phyloP scores from a whole-genome alignment of 768 basidiomycete species.

The Termitomyces eurrhizus region DNA sequence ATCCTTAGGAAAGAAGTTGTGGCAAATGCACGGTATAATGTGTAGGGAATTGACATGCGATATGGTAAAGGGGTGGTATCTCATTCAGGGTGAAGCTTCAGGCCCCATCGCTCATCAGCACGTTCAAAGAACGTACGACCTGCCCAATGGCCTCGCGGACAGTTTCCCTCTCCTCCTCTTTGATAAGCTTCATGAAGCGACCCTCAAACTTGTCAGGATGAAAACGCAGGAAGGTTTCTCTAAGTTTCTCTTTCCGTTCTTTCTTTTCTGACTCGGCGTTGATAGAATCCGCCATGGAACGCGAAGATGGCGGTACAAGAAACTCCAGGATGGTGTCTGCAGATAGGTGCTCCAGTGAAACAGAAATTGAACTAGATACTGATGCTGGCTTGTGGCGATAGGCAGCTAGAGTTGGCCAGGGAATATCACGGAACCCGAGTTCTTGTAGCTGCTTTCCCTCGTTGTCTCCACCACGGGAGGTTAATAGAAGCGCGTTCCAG shows the following conservation, averaged over 20 bases:
- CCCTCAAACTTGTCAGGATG: conserved; percentile 85
- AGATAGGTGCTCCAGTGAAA: conserved; percentile 49
- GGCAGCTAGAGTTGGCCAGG: conserved; percentile 59
- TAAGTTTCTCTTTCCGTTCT: conserved; percentile 54
- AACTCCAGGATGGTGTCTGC: conserved; percentile 54
- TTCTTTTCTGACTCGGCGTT: conserved; percentile 32
- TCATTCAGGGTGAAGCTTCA: conserved; percentile 1
- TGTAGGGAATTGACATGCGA: not conserved
- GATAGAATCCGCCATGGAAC: conserved; percentile 9
- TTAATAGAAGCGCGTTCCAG: conserved; percentile 51
- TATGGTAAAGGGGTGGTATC: not conserved
- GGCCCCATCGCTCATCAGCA: conserved; percentile 39
- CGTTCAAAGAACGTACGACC: conserved; percentile 58
- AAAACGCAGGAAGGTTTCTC: conserved; percentile 68
- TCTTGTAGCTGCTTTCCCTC: conserved; percentile 11
- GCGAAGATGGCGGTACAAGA: conserved; percentile 34
- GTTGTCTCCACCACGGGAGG: conserved; percentile 20
- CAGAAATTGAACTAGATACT: conserved; percentile 7
- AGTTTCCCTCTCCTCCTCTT: conserved; percentile 38
- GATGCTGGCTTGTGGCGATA: conserved; percentile 22
- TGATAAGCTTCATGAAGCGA: conserved; percentile 53
- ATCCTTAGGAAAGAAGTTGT: not conserved
- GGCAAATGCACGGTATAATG: too few relatives aligned
- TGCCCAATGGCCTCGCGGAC: conserved; percentile 61
- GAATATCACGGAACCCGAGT: conserved; percentile 58